Evolutionary conservation across 495 filamentous ascomycete genomes (phyloP).

Genomic region (Achaetomiella virescens): DNA sequence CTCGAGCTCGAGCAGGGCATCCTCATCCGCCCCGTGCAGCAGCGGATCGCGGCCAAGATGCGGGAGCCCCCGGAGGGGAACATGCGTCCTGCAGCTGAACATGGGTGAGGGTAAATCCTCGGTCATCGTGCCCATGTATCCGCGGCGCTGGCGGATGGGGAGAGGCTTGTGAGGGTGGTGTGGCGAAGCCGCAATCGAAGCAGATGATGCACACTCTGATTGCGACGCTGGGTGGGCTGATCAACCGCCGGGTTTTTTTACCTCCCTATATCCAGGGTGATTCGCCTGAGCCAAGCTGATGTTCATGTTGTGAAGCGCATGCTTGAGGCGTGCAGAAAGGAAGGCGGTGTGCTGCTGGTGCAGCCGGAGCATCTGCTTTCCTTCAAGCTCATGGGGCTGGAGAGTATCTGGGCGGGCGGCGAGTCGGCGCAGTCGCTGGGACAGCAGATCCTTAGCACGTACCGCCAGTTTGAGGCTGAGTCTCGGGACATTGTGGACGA

Average conservation of each 20-base stretch:
- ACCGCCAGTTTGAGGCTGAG: slow-evolving; percentile 36
- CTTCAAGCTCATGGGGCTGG: slow-evolving; percentile 58
- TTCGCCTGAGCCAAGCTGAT: slow-evolving; percentile 27
- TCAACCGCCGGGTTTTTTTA: slow-evolving; percentile 53
- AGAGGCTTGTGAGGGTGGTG: slow-evolving; percentile 49
- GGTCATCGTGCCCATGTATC: slow-evolving; percentile 63
- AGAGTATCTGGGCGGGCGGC: slow-evolving; percentile 32
- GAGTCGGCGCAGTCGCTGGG: slow-evolving; percentile 16
- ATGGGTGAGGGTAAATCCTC: slow-evolving; percentile 74
- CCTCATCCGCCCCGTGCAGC: slow-evolving; percentile 56
- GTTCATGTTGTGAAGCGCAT: slow-evolving; percentile 31
- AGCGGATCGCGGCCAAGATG: slow-evolving; percentile 53
- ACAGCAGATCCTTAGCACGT: slow-evolving; percentile 30
- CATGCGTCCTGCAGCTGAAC: slow-evolving; percentile 62
- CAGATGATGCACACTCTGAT: slow-evolving; percentile 61
- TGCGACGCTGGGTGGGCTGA: slow-evolving; percentile 52
- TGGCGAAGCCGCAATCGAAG: slow-evolving; percentile 54
- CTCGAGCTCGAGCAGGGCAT: slow-evolving; percentile 60
- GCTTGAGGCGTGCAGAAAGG: slow-evolving; percentile 40
- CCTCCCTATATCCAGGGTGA: slow-evolving; percentile 55
- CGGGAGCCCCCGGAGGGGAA: slow-evolving; percentile 34
- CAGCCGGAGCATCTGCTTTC: slow-evolving; percentile 69
- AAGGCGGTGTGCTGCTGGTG: slow-evolving; percentile 50
- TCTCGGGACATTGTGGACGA: slow-evolving; percentile 58
- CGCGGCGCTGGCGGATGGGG: slow-evolving; percentile 47